Conservation (phyloP, 345 rosid genomes). For the Brassica juncea region DNA sequence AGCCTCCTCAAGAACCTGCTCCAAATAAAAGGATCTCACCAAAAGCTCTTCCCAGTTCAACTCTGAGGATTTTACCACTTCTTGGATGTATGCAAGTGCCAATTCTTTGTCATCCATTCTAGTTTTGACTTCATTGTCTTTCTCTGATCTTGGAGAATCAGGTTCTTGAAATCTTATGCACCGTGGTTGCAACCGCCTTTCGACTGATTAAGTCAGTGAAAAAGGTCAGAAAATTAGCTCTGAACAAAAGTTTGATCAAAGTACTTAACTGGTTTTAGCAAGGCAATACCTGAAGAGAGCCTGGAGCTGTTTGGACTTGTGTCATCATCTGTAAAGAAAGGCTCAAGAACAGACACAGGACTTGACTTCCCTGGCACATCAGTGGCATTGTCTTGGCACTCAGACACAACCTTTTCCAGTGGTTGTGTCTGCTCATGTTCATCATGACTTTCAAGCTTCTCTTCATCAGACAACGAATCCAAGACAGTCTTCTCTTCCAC, state of each 20-base stretch:
- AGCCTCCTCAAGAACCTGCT: slow-evolving; percentile 65
- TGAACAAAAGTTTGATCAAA: not conserved
- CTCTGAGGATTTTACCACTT: slow-evolving; percentile 56
- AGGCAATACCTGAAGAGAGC: slow-evolving; percentile 60
- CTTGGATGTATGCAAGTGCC: slow-evolving; percentile 51
- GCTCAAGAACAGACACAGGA: slow-evolving; percentile 93
- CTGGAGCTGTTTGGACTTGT: slow-evolving; percentile 58
- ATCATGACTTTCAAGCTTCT: slow-evolving; percentile 7
- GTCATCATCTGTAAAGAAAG: slow-evolving; percentile 64
- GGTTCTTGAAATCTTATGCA: slow-evolving; percentile 67
- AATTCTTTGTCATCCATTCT: slow-evolving; percentile 53
- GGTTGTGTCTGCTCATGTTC: slow-evolving; percentile 22
- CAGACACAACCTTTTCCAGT: slow-evolving; percentile 54
- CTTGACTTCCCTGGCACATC: slow-evolving; percentile 66
- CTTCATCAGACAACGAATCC: slow-evolving; percentile 31
- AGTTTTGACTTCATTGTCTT: slow-evolving; percentile 42
- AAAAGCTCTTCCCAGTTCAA: slow-evolving; percentile 72
- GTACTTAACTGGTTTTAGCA: not conserved
- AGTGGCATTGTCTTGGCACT: slow-evolving; percentile 47
- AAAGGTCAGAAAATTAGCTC: slow-evolving; percentile 32
- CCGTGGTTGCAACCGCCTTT: slow-evolving; percentile 51
- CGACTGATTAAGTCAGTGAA: slow-evolving; percentile 45
- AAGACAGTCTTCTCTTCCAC: slow-evolving; percentile 30
- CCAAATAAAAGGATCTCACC: slow-evolving; percentile 58
- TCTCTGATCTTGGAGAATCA: slow-evolving; percentile 42